A percentile compares a stretch with the other conserved stretches of the same genome.
phyloP scores from a whole-genome alignment of 192 early-diverging fungal genomes.

The Coemansia javaensis region DNA sequence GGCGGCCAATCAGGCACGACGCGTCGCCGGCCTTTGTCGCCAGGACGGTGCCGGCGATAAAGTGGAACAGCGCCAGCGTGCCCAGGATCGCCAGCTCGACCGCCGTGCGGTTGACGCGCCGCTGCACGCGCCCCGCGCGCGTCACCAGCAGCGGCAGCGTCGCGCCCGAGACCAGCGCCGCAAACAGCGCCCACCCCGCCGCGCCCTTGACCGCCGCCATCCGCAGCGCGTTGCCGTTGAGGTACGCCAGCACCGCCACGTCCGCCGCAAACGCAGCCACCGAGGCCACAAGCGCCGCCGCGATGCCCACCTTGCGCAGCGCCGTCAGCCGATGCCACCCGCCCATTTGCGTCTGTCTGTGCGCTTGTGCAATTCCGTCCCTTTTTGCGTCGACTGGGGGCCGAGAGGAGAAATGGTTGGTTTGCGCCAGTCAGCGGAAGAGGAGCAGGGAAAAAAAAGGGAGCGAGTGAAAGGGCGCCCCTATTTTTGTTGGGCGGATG shows the following conservation, averaged over 20 bases:
- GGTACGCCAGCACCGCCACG: slow-evolving; percentile 12
- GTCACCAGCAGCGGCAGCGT: slow-evolving; percentile 17
- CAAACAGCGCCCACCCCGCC: slow-evolving; percentile 30
- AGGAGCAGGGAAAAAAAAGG: too few relatives aligned
- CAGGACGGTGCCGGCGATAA: slow-evolving; percentile 21
- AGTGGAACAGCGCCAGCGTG: slow-evolving; percentile 11
- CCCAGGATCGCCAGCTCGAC: slow-evolving; percentile 19
- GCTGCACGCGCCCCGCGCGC: slow-evolving; percentile 12
- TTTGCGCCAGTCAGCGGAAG: too few relatives aligned
- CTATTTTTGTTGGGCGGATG: too few relatives aligned
- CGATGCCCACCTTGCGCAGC: slow-evolving; percentile 10
- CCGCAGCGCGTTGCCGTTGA: slow-evolving; percentile 2
- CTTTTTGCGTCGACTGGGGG: too few relatives aligned
- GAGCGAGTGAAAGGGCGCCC: too few relatives aligned
- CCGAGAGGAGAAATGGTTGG: too few relatives aligned
- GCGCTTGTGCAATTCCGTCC: background rate
- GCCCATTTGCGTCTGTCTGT: slow-evolving; percentile 4
- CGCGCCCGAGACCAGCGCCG: slow-evolving; percentile 8
- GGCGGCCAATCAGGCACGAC: slow-evolving; percentile 6
- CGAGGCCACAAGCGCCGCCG: background rate
- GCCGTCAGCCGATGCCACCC: slow-evolving; percentile 12
- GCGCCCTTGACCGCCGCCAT: background rate
- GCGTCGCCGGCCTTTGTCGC: slow-evolving; percentile 13
- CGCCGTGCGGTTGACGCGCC: slow-evolving; percentile 25
- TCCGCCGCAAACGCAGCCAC: slow-evolving; percentile 7